Evolutionary conservation across 163 green algal genomes (phyloP), one percentile per base, ranked within the genome.

Genomic region (Chlorella variabilis): DNA sequence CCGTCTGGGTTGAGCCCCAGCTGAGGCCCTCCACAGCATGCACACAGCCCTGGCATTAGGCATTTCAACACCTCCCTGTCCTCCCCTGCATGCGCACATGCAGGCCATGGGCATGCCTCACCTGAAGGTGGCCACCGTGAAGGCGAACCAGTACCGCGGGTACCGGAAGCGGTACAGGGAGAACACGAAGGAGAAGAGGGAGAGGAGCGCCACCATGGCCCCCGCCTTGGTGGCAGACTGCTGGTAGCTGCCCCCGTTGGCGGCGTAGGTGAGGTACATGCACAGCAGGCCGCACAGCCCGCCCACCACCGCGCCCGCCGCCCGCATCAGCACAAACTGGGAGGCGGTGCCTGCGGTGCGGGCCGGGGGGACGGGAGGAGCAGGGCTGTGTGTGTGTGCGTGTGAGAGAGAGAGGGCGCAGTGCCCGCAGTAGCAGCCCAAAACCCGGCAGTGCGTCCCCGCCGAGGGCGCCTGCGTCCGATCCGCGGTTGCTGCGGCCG

Each of bases 311-410:
- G 80, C 80, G 18, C 73, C 80, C 36, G 56, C 31, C 0, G 41
- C 48, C 7, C 80, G 80, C 74, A 80, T 78, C 15, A 85, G 31
- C 62, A 85, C 76, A 69, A 82, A 82, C 63, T 82, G 76, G 0
- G 48, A 68, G 63, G 76, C 76, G 2, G 76, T 56, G 39, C 76
- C 76, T 82, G 76, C 45, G 2, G 34, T 1, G 42, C 1, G 71
- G 21, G 13, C 18, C 20, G 34, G 34, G 49, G 2, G 20, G 58
- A n/a, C 0, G 4, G 15, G 27, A n/a, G 4, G 18, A 23, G 0
- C 41, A 25, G 9, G 9, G 8, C 20, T 6, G 51, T 61, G 48
- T 48, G 18, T 33, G 1, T 49, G 5, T 21, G 11, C n/a, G 25
- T 18, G 17, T 48, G n/a, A 42, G 13, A 38, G 20, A 48, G 7